Percentiles rank a stretch among this genome's conserved stretches.
Evolutionary conservation across 2,329 filamentous ascomycete genomes (phyloP).

Genomic region (Pseudopyricularia javanii): DNA sequence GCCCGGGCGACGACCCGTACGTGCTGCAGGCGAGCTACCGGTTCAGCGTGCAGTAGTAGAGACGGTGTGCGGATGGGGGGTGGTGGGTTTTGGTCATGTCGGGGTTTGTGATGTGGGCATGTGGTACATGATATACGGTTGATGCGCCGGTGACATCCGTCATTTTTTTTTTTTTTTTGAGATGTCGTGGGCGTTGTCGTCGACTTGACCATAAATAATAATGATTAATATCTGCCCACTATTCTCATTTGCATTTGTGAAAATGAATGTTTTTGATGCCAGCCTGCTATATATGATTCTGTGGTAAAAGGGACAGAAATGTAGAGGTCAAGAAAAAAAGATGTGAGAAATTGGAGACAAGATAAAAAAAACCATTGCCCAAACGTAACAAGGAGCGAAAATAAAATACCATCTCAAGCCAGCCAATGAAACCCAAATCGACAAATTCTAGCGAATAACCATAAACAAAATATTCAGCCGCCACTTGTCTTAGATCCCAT

Average conservation of each 20-base stretch:
- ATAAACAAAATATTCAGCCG: no score
- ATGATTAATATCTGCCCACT: not conserved
- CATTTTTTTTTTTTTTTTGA: not conserved
- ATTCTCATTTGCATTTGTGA: not conserved
- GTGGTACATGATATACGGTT: not conserved
- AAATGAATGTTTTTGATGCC: not conserved
- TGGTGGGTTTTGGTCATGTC: not conserved
- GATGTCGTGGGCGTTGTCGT: not conserved
- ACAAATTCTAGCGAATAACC: no score
- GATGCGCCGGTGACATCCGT: no score
- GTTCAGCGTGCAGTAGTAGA: slow-evolving; percentile 27
- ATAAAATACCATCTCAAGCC: no score
- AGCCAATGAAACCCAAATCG: no score
- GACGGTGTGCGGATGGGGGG: no score
- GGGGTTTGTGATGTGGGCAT: not conserved
- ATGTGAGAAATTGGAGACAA: no score
- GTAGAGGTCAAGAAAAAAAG: no score
- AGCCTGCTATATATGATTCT: not conserved
- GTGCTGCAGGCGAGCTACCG: slow-evolving; percentile 49
- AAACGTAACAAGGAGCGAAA: no score
- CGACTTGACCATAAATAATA: not conserved
- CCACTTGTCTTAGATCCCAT: no score
- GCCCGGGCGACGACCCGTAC: slow-evolving; percentile 46
- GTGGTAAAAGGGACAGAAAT: no score
- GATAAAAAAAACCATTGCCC: no score